These are phyloP conservation scores for Fusarium nisikadoi DNA, from an alignment of 2,329 filamentous ascomycete genomes.

Conservation along the genomic window DNA sequence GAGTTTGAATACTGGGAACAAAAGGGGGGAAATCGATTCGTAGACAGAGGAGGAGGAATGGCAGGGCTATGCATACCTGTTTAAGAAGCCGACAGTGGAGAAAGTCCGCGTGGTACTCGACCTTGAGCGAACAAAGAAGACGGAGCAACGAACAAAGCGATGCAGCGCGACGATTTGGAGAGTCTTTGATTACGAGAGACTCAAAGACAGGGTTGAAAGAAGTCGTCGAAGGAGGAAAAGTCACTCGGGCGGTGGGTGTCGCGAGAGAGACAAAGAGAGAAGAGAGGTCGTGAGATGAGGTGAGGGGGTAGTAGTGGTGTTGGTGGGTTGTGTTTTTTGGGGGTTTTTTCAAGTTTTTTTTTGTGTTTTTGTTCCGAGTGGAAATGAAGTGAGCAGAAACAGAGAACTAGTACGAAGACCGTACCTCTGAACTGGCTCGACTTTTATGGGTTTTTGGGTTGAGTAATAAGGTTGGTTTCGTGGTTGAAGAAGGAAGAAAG, in stretches of 20 bases:
- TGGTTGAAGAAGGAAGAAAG: slow-evolving; percentile 56
- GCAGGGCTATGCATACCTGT: slow-evolving; percentile 30
- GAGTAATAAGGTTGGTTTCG: slow-evolving; percentile 62
- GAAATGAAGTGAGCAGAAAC: slow-evolving; percentile 66
- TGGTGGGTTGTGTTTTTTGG: slow-evolving; percentile 58
- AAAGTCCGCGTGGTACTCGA: slow-evolving; percentile 44
- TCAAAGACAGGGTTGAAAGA: slow-evolving; percentile 39
- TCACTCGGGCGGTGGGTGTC: slow-evolving; percentile 46
- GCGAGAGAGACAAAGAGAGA: slow-evolving; percentile 44
- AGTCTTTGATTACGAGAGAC: slow-evolving; percentile 41
- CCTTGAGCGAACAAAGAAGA: slow-evolving; percentile 45
- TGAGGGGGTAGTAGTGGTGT: slow-evolving; percentile 28
- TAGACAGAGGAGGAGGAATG: slow-evolving; percentile 17
- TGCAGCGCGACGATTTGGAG: slow-evolving; percentile 36
- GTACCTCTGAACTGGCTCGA: slow-evolving; percentile 66
- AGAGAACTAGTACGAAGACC: slow-evolving; percentile 68
- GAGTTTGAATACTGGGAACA: background rate
- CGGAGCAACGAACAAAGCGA: slow-evolving; percentile 47
- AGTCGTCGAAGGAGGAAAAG: slow-evolving; percentile 30
- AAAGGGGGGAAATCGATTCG: slow-evolving; percentile 5
- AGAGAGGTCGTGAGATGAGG: slow-evolving; percentile 31
- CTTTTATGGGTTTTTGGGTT: slow-evolving; percentile 56
- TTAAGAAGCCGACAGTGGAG: slow-evolving; percentile 36
- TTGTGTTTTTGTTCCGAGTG: slow-evolving; percentile 62
- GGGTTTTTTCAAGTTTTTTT: slow-evolving; percentile 70